Conservation (phyloP, 2,329 filamentous ascomycete species). For the Colletotrichum sp. region DNA sequence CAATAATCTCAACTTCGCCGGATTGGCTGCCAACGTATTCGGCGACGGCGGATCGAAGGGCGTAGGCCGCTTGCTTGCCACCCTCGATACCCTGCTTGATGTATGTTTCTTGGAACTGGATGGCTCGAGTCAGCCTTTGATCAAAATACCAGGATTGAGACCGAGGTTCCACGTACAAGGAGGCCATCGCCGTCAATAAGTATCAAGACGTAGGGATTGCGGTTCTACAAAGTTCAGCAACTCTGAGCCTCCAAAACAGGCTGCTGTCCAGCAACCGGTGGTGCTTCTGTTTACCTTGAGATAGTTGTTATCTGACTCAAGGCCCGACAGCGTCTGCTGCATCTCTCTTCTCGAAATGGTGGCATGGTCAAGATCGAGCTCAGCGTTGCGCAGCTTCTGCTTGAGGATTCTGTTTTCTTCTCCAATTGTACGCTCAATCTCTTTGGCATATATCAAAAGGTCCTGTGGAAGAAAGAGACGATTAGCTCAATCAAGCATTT, state of each 20-base stretch:
- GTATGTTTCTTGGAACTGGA: slow-evolving; percentile 62
- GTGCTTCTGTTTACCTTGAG: slow-evolving; percentile 47
- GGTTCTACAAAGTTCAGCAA: slow-evolving; percentile 40
- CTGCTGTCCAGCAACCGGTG: slow-evolving; percentile 3
- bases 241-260: neutral
- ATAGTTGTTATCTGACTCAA: slow-evolving; percentile 41
- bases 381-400: slow-evolving; percentile 45
- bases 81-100: slow-evolving; percentile 60
- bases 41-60: slow-evolving; percentile 52
- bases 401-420: slow-evolving; percentile 48
- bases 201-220: slow-evolving; percentile 64
- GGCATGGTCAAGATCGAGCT: slow-evolving; percentile 58
- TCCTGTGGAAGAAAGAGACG: slow-evolving; percentile 39
- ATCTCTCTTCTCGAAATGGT: slow-evolving; percentile 53
- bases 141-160: neutral
- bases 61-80: slow-evolving; percentile 56
- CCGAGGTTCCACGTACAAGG: slow-evolving; percentile 45
- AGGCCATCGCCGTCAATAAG: slow-evolving; percentile 69
- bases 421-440: slow-evolving; percentile 45
- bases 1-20: slow-evolving; percentile 57
- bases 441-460: slow-evolving; percentile 49
- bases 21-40: slow-evolving; percentile 48
- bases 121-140: slow-evolving; percentile 1
- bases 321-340: slow-evolving; percentile 49
- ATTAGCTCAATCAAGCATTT: neutral